Evolutionary conservation across 306 rosid genomes (phyloP).

Genomic region (Argentina anserina): DNA sequence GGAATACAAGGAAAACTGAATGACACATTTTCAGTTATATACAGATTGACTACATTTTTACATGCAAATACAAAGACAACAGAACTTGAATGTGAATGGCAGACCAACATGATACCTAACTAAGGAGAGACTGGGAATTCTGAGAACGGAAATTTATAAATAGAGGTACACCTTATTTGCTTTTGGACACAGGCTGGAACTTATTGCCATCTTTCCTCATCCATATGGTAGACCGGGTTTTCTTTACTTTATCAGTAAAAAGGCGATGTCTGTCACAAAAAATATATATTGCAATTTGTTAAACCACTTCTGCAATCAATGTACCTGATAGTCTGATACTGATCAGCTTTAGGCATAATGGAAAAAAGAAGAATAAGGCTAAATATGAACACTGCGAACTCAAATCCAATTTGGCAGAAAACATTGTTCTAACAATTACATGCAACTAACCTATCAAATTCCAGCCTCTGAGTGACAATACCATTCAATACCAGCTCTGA

Average conservation of each 20-base stretch:
- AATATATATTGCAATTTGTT: constrained; percentile 9
- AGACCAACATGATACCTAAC: neutral
- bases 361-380: neutral
- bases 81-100: neutral
- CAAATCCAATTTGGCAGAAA: neutral
- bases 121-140: neutral
- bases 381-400: neutral
- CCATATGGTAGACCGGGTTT: constrained; percentile 85
- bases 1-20: neutral
- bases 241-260: constrained; percentile 69
- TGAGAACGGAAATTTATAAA: neutral
- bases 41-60: neutral
- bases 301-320: constrained; percentile 4
- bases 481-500: constrained; percentile 91
- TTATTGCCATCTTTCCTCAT: constrained; percentile 66
- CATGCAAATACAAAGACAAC: neutral
- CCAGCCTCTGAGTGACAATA: constrained; percentile 88
- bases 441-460: constrained; percentile 64
- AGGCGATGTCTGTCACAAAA: constrained; percentile 57
- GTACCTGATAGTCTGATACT: neutral
- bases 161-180: constrained; percentile 17
- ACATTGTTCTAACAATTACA: neutral
- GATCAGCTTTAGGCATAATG: neutral
- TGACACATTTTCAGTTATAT: neutral
- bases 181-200: constrained; percentile 52